These are phyloP conservation scores for Nitzschia inconspicua DNA, from an alignment of 108 stramenopile genomes.

Conservation along the genomic window DNA sequence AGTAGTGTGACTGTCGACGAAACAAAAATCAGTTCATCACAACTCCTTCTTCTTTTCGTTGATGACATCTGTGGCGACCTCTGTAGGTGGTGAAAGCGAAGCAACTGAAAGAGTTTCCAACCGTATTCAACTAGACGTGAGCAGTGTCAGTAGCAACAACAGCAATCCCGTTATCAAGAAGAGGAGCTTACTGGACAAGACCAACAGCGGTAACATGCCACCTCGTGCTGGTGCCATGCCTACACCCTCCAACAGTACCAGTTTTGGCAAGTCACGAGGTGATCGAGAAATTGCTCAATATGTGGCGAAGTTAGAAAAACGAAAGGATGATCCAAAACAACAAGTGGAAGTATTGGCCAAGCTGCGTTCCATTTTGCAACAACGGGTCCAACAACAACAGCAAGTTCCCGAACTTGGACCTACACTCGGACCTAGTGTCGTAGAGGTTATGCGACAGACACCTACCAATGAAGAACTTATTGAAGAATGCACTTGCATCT, in stretches of 20 bases:
- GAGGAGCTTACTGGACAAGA: no score
- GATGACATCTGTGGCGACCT: no score
- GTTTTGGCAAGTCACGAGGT: not conserved
- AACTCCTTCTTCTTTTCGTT: no score
- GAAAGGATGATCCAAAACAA: slow-evolving; percentile 7
- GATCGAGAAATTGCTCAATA: slow-evolving; percentile 10
- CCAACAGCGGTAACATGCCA: no score
- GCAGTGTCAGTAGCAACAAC: no score
- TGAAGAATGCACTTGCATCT: slow-evolving; percentile 37
- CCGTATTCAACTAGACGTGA: no score
- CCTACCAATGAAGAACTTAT: slow-evolving; percentile 16
- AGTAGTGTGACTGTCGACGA: no score
- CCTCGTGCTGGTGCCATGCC: slow-evolving; percentile 4
- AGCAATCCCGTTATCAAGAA: no score
- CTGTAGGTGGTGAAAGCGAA: no score
- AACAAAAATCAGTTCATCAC: no score
- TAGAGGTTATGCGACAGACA: slow-evolving; percentile 26
- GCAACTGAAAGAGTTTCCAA: no score
- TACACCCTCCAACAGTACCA: no score
- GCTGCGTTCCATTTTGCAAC: slow-evolving; percentile 8
- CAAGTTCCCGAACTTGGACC: not conserved
- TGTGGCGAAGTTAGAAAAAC: slow-evolving; percentile 1
- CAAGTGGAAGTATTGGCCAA: slow-evolving; percentile 7
- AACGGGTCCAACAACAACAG: slow-evolving; percentile 12
- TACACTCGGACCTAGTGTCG: slow-evolving; percentile 15